Base-by-base conservation (phyloP, 441 rosid genomes). In the Cnidoscolus chayamansa region DNA sequence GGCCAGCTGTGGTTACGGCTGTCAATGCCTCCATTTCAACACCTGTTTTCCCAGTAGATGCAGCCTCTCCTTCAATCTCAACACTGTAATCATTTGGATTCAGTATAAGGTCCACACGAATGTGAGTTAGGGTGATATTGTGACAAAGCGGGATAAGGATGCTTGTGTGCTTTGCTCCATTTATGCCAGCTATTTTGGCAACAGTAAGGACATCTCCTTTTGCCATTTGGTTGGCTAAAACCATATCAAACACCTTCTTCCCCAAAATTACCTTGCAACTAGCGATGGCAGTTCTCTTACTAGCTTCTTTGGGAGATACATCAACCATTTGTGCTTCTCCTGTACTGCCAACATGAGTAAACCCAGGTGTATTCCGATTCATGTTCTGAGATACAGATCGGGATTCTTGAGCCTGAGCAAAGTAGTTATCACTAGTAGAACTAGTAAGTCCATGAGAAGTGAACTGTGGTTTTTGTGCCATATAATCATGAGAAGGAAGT, bases 11-110 rank as follows among this genome's bases (percentile, higher is more conserved):
- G 4, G 86, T 81, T 43, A 87, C 97, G 16, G 97, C 96, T 7
- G 93, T 85, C 96, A 92, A 31, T n/a, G 96, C 98, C 82, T 94
- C 99, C 93, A 94, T 94, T 65, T 92, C 98, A 9, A 94, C 98
- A 59, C 97, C 97, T 0, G 96, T 94, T 86, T 86, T 90, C 4
- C 91, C 98, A 2, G 88, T 89, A 8, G 90, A 84, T 2, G 88
- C 76, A 47, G 96, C 93, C 83, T 88, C 97, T 73, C 92, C 98
- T 86, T 89, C 85, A 68, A 94, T 86, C 55, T 84, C 87, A 70
- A 92, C 88, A 64, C 94, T 85, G 50, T 61, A 87, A 74, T 90
- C 84, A 15, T 84, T 80, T 10, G 91, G 81, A 73, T 87, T 89
- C 77, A 94, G 76, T 31, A 45, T 77, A 13, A 92, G 76, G 76